Evolutionary conservation across 2,329 filamentous ascomycete genomes (phyloP), one percentile per base, ranked within the genome.

Genomic region (Neonectria neomacrospora): DNA sequence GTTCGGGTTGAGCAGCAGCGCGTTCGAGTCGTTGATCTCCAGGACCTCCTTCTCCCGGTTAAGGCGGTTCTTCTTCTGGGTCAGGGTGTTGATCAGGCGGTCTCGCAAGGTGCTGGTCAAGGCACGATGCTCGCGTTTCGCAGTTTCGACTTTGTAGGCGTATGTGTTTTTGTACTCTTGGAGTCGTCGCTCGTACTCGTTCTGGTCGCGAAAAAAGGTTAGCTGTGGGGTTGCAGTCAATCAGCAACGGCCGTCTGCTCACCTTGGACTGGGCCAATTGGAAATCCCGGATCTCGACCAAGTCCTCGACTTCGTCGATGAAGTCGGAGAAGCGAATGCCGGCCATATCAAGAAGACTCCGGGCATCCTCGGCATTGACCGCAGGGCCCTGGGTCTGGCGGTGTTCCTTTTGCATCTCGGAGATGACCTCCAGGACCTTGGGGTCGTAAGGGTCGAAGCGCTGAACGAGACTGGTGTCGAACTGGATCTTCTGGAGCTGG

Each of bases 401-500:
- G 59, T 86, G 83, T 61, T 85, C 81, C 65, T 84, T 82, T 62
- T 88, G 86, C 73, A 91, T 80, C 69, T 89, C 87, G 54, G 85
- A 83, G 66, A 94, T 88, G 60, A 91, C 87, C 66, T 93, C 90
- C 50, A 97, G 84, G 52, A 92, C 88, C 64, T 88, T 86, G 64
- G 89, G 84, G 55, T 85, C 83, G 77, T 97, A 96, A 1, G 92
- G 91, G 73, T 97, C 91, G 55, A 96, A 92, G 70, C 92, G 90
- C 77, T 93, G 90, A 69, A 97, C 93, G 48, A 97, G 85, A 62
- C 88, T 92, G 80, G 94, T 94, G 78, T 97, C 94, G 68, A 93
- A 90, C 80, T 97, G 94, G n/a, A 97, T 88, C 69, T 93, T 93
- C 73, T 96, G 91, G 2, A 97, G 86, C 79, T 97, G 93, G 69